Evolutionary conservation across 805 yeast species (phyloP).

Genomic region (Ogataea populi-albae): DNA sequence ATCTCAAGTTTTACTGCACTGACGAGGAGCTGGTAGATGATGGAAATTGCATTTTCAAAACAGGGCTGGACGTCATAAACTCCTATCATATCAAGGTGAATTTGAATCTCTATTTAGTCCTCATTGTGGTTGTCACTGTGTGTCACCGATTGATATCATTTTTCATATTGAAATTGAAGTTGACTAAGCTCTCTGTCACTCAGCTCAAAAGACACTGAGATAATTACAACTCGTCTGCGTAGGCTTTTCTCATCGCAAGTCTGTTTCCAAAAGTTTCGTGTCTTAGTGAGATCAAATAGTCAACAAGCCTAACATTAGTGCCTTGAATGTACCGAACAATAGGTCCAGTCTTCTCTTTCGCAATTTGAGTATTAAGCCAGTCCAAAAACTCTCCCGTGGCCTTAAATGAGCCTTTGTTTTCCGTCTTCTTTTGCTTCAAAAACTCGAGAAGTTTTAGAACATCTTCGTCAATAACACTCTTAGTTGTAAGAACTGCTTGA

Average conservation of each 20-base stretch:
- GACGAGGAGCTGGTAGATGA: conserved; percentile 26
- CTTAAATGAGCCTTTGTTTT: conserved; percentile 32
- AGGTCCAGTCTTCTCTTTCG: conserved; percentile 13
- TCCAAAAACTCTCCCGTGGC: conserved; percentile 46
- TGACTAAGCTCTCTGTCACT: conserved; percentile 20
- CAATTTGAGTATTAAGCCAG: conserved; percentile 58
- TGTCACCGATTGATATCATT: conserved; percentile 42
- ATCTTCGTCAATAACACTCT: conserved; percentile 28
- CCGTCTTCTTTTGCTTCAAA: conserved; percentile 32
- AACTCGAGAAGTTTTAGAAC: conserved; percentile 41
- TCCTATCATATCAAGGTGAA: conserved; percentile 44
- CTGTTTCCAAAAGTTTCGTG: conserved; percentile 79
- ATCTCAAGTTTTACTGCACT: conserved; percentile 49
- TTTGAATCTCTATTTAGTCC: conserved; percentile 37
- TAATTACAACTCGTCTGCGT: conserved; percentile 46
- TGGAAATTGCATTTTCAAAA: conserved; percentile 44
- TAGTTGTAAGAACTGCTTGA: conserved; percentile 32
- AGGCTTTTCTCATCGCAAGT: conserved; percentile 60
- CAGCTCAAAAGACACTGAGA: conserved; percentile 3
- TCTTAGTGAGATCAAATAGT: conserved; percentile 36
- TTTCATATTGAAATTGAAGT: conserved; percentile 21
- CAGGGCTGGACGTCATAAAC: conserved; percentile 57
- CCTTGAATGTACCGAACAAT: conserved; percentile 26
- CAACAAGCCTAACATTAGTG: conserved; percentile 26
- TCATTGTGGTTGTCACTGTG: conserved; percentile 39